phyloP scores from a whole-genome alignment of 106 monocot species.

The Dendrobium nobile region DNA sequence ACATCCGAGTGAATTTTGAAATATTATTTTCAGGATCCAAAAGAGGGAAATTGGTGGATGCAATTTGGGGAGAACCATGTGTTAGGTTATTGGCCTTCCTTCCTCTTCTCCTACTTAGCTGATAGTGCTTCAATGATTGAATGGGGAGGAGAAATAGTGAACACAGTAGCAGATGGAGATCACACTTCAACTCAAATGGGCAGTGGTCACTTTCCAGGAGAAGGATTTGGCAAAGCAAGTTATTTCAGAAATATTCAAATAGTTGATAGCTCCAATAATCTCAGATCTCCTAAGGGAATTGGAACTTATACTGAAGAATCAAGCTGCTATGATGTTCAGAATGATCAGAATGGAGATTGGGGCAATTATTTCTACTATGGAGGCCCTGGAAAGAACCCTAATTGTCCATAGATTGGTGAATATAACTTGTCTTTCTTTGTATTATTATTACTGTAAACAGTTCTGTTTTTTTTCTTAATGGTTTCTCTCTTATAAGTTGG shows the following conservation, averaged over 20 bases:
- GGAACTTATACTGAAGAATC: slow-evolving; percentile 55
- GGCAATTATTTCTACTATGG: slow-evolving; percentile 84
- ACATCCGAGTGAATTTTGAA: too few relatives aligned
- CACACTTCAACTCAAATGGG: slow-evolving; percentile 89
- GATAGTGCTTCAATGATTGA: slow-evolving; percentile 70
- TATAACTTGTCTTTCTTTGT: not conserved
- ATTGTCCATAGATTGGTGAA: slow-evolving; percentile 41
- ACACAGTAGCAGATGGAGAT: slow-evolving; percentile 56
- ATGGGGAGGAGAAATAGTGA: slow-evolving; percentile 81
- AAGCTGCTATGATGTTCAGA: slow-evolving; percentile 69
- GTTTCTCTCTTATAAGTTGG: not conserved
- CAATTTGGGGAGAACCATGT: slow-evolving; percentile 68
- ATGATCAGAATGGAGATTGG: slow-evolving; percentile 59
- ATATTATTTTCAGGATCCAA: slow-evolving; percentile 42
- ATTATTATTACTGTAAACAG: not conserved
- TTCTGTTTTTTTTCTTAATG: too few relatives aligned
- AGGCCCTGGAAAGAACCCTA: slow-evolving; percentile 69
- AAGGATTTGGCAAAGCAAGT: slow-evolving; percentile 70
- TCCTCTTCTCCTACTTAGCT: slow-evolving; percentile 60
- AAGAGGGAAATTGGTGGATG: slow-evolving; percentile 77
- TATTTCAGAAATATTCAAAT: slow-evolving; percentile 78
- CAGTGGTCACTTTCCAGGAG: slow-evolving; percentile 64
- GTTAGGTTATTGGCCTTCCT: slow-evolving; percentile 73
- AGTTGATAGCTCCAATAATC: slow-evolving; percentile 66
- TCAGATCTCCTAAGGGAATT: slow-evolving; percentile 44